Conservation (phyloP, 2,329 filamentous ascomycete species). For the Fusarium buharicum region DNA sequence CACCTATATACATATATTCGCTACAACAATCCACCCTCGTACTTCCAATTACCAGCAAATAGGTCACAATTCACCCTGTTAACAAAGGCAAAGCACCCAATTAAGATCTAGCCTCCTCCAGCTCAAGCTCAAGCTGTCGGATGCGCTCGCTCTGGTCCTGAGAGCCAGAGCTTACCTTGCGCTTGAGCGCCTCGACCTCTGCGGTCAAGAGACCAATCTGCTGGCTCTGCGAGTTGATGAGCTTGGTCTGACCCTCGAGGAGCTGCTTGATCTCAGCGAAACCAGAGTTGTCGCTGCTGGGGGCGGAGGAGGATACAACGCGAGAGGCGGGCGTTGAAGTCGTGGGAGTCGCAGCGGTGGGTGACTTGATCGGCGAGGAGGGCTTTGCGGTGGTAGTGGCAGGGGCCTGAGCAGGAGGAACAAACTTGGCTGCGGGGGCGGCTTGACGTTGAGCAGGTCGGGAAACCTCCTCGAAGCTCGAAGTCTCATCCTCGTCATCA, state of each 20-base stretch:
- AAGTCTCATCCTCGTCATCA: slow-evolving; percentile 72
- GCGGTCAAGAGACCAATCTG: slow-evolving; percentile 75
- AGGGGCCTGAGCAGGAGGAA: slow-evolving; percentile 49
- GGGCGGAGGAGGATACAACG: slow-evolving; percentile 45
- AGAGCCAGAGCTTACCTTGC: slow-evolving; percentile 68
- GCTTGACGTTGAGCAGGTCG: slow-evolving; percentile 75
- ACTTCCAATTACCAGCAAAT: slow-evolving; percentile 21
- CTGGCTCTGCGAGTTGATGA: slow-evolving; percentile 80
- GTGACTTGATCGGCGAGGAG: slow-evolving; percentile 49
- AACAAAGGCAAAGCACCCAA: not conserved
- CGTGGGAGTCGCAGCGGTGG: slow-evolving; percentile 42
- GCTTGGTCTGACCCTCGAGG: slow-evolving; percentile 79
- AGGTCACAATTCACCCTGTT: slow-evolving; percentile 7
- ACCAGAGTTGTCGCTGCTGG: slow-evolving; percentile 66
- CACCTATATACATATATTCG: slow-evolving; percentile 45
- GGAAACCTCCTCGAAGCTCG: slow-evolving; percentile 86
- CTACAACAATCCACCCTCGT: slow-evolving; percentile 34
- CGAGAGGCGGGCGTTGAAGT: slow-evolving; percentile 45
- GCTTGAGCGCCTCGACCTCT: slow-evolving; percentile 85
- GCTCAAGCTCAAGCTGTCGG: slow-evolving; percentile 72
- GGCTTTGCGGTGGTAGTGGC: slow-evolving; percentile 45
- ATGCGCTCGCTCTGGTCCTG: slow-evolving; percentile 75
- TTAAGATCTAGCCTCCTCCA: slow-evolving; percentile 71
- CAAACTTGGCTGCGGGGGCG: slow-evolving; percentile 55
- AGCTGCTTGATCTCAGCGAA: slow-evolving; percentile 81